Base-by-base conservation (phyloP, 768 basidiomycete genomes). In the Leccinum disarticulatum region DNA sequence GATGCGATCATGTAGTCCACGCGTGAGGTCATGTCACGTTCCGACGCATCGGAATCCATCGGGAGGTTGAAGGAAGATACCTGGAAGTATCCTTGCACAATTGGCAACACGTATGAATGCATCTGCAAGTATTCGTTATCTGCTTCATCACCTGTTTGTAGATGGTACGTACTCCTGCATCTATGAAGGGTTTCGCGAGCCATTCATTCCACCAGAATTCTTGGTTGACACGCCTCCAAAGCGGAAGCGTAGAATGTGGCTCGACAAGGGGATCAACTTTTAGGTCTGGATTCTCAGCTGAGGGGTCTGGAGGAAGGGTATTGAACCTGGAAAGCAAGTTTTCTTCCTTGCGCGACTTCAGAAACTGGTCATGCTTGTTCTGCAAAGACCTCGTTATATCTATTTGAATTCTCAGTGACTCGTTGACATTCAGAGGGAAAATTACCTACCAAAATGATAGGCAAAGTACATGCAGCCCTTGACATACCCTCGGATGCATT, bases 181-280 rank as follows among this genome's bases (percentile, higher is more conserved):
- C 93, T 41, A 93, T 78, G 64, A 99, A 89, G 2, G 91, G 87
- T 64, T 88, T 88, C 28, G 84, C 81, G 58, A 98, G 80, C 81
- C 86, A 87, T 66, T 94, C 91, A 68, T 98, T 99, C 93, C 95
- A 98, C 91, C 95, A 98, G 72, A 93, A 98, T 48, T 90, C 87
- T 51, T 83, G 81, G 66, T 98, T 93, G 1, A 94, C 91, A 11
- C 94, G 80, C 27, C 94, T 82, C 95, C 96, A 98, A 3, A 98
- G 80, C 0, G 97, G 95, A 14, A 95, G 80, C 0, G 84, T 85
- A 1, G 88, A 77, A 60, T 84, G 80, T 0, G 93, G 92, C 70
- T 97, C 95, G 11, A 80, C 77, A 25, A 90, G 73, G 10, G 81
- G 75, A 51, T 87, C 81, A 15, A 81, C 73, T 33, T 79, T 79